These are phyloP conservation scores for Leucosporidium scottii DNA, from an alignment of 768 basidiomycete species.

Conservation along the genomic window DNA sequence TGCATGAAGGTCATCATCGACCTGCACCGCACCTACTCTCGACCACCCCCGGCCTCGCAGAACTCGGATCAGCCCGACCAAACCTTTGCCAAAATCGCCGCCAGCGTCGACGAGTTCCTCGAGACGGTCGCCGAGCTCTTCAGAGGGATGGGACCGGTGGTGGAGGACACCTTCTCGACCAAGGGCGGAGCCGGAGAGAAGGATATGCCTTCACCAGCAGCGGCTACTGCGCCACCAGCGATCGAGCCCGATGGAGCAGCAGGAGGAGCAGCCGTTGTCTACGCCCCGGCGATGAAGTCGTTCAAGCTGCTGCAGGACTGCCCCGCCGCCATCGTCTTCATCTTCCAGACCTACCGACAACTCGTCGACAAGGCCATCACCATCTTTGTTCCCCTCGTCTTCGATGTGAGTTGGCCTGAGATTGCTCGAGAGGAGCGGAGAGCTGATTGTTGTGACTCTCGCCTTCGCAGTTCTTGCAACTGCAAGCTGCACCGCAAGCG, in stretches of 20 bases:
- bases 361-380: conserved; percentile 61
- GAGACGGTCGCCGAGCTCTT: conserved; percentile 71
- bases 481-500: conserved; percentile 31
- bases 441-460: conserved; percentile 7
- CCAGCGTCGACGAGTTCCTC: conserved; percentile 69
- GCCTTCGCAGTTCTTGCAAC: conserved; percentile 32
- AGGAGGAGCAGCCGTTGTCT: conserved; percentile 8
- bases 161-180: conserved; percentile 57
- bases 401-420: conserved; percentile 46
- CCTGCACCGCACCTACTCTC: conserved; percentile 68
- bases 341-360: conserved; percentile 71
- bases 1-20: conserved; percentile 90
- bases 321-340: conserved; percentile 81
- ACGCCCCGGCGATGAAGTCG: conserved; percentile 57
- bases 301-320: conserved; percentile 94
- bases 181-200: conserved; percentile 1
- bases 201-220: conserved; percentile 3
- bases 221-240: not conserved
- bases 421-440: not conserved
- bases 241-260: not conserved
- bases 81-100: conserved; percentile 50
- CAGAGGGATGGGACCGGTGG: conserved; percentile 62
- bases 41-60: conserved; percentile 40
- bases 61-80: not conserved
- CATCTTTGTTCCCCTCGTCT: conserved; percentile 65